Evolutionary conservation across 1,284 basidiomycete species (phyloP).

Genomic region (Trametes pubescens): DNA sequence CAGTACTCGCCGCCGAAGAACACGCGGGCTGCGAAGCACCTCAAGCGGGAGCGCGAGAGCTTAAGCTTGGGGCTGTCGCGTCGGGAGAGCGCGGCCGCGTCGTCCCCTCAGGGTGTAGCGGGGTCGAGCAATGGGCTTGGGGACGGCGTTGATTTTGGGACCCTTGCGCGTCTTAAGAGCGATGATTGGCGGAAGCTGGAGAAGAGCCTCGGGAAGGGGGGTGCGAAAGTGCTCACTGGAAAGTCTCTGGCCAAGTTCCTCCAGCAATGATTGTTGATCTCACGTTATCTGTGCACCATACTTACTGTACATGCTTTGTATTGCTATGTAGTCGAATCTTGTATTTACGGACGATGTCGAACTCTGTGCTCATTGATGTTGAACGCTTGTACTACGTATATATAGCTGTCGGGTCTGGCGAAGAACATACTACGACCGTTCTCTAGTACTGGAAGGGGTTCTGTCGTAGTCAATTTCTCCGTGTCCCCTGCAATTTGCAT

Average conservation of each 20-base stretch:
- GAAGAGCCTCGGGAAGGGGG: conserved; percentile 12
- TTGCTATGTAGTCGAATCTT: background rate
- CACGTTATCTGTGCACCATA: background rate
- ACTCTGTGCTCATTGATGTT: background rate
- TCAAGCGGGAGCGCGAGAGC: conserved; percentile 22
- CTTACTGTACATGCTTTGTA: background rate
- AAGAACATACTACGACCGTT: no score
- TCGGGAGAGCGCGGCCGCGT: background rate
- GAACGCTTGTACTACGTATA: no score
- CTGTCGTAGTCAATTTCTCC: background rate
- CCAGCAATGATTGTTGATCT: background rate
- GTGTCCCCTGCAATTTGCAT: conserved; percentile 35
- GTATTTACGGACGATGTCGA: background rate
- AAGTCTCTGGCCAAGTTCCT: conserved; percentile 23
- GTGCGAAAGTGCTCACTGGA: conserved; percentile 17
- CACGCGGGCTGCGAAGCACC: conserved; percentile 31
- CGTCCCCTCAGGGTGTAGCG: background rate
- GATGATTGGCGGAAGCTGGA: conserved; percentile 19
- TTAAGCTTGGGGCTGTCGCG: conserved; percentile 13
- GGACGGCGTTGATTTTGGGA: background rate
- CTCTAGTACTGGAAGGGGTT: background rate
- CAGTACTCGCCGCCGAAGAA: conserved; percentile 35
- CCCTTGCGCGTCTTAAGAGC: conserved; percentile 6
- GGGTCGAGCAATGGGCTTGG: background rate
- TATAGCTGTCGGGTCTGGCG: no score